These are phyloP conservation scores for Ilex aquifolium DNA, from an alignment of 257 asterid species.

Conservation along the genomic window DNA sequence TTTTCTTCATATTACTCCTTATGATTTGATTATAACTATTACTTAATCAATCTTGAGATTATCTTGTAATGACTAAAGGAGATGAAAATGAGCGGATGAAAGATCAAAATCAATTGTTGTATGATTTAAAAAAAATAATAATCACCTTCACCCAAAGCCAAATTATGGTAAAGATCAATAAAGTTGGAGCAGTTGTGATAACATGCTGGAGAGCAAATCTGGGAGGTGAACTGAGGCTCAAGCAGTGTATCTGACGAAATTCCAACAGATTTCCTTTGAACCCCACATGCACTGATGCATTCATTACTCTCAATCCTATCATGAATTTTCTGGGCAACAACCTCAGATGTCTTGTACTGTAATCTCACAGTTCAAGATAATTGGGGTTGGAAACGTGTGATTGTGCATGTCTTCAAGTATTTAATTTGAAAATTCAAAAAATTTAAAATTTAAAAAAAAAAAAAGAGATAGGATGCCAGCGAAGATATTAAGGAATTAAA, in stretches of 20 bases:
- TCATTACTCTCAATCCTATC: slow-evolving; percentile 31
- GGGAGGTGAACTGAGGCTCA: slow-evolving; percentile 19
- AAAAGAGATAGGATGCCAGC: too few relatives aligned
- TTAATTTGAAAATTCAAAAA: too few relatives aligned
- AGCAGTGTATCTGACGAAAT: slow-evolving; percentile 38
- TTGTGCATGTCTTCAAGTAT: too few relatives aligned
- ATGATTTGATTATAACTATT: too few relatives aligned
- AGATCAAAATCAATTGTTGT: background rate
- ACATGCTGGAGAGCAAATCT: slow-evolving; percentile 31
- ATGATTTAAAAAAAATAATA: background rate
- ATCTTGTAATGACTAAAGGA: too few relatives aligned
- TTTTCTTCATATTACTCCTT: too few relatives aligned
- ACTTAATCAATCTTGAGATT: background rate
- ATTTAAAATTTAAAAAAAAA: too few relatives aligned
- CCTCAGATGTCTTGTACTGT: slow-evolving; percentile 36
- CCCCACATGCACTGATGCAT: slow-evolving; percentile 35
- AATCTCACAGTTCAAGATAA: background rate
- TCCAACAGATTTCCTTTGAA: slow-evolving; percentile 25
- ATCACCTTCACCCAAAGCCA: slow-evolving; percentile 43
- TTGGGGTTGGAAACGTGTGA: too few relatives aligned
- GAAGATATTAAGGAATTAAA: too few relatives aligned
- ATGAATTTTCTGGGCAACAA: slow-evolving; percentile 10
- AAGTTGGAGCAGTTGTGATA: slow-evolving; percentile 37
- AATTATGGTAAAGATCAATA: slow-evolving; percentile 31
- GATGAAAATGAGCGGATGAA: background rate